phyloP scores from a whole-genome alignment of 169 alveolate species.

The Prorocentrum cordatum region DNA sequence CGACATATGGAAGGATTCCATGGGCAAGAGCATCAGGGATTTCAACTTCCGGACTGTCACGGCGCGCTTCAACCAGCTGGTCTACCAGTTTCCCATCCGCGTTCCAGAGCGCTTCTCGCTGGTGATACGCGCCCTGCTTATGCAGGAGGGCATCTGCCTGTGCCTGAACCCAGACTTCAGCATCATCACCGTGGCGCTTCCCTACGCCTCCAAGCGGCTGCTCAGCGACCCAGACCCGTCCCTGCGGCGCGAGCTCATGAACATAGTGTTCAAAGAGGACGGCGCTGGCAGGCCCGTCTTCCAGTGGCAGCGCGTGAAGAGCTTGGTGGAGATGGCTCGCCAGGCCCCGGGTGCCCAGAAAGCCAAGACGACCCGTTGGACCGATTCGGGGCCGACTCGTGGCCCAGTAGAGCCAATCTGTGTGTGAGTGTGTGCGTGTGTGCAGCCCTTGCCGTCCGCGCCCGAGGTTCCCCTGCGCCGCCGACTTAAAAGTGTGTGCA shows the following conservation, averaged over 20 bases:
- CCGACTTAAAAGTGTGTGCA: too few relatives aligned
- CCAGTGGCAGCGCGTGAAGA: not conserved
- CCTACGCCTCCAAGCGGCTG: conserved; percentile 60
- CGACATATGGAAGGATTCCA: conserved; percentile 59
- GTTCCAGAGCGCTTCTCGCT: conserved; percentile 48
- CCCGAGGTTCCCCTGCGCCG: too few relatives aligned
- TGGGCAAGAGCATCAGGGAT: conserved; percentile 58
- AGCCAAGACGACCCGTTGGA: too few relatives aligned
- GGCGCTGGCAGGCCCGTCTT: not conserved
- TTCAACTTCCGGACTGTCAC: conserved; percentile 67
- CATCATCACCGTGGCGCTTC: conserved; percentile 56
- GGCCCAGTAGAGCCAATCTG: too few relatives aligned
- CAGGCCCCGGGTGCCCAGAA: not conserved
- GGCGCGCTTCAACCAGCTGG: conserved; percentile 49
- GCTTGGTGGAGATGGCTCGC: not conserved
- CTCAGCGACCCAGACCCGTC: conserved; percentile 50
- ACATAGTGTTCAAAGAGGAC: conserved; percentile 13
- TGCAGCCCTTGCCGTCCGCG: too few relatives aligned
- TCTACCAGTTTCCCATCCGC: conserved; percentile 63
- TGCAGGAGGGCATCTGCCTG: conserved; percentile 67
- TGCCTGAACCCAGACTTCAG: conserved; percentile 56
- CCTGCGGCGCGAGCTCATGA: conserved; percentile 47
- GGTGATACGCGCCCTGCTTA: conserved; percentile 63
- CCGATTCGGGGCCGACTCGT: too few relatives aligned
- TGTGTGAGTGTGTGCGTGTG: too few relatives aligned